These are phyloP conservation scores for Aspergillus candidus DNA, from an alignment of 2,329 filamentous ascomycete genomes.

Conservation along the genomic window DNA sequence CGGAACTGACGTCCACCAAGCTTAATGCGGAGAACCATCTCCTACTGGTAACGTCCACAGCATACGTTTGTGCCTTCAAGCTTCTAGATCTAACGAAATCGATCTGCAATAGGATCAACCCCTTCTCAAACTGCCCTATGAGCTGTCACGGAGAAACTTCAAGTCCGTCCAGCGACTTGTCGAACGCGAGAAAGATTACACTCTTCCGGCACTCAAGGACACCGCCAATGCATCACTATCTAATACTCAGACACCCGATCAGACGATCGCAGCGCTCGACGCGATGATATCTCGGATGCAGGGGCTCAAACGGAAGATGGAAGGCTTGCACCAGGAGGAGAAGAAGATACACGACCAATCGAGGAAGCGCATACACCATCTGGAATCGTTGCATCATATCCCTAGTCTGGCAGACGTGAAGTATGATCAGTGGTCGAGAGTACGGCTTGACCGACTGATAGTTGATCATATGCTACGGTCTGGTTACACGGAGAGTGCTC, in stretches of 20 bases:
- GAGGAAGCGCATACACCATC: slow-evolving; percentile 69
- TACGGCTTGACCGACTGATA: slow-evolving; percentile 72
- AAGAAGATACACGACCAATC: slow-evolving; percentile 67
- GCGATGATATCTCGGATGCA: slow-evolving; percentile 79
- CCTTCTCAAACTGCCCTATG: slow-evolving; percentile 84
- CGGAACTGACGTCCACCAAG: slow-evolving; percentile 42
- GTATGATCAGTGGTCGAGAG: slow-evolving; percentile 85
- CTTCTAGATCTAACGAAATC: slow-evolving; percentile 7
- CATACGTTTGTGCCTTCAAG: slow-evolving; percentile 2
- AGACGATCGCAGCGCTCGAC: slow-evolving; percentile 76
- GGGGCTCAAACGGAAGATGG: slow-evolving; percentile 80
- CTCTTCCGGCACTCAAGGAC: slow-evolving; percentile 45
- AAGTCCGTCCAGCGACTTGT: slow-evolving; percentile 58
- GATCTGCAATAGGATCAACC: slow-evolving; percentile 68
- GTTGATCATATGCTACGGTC: slow-evolving; percentile 88
- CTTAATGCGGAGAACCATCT: slow-evolving; percentile 47
- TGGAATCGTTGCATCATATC: slow-evolving; percentile 74
- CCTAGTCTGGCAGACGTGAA: slow-evolving; percentile 81
- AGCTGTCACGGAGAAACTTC: slow-evolving; percentile 90
- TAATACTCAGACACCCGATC: slow-evolving; percentile 56
- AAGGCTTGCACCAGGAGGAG: slow-evolving; percentile 72
- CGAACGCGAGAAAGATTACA: slow-evolving; percentile 44
- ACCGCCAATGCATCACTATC: slow-evolving; percentile 58
- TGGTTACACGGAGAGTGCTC: slow-evolving; percentile 74
- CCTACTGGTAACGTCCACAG: slow-evolving; percentile 35